Base-by-base conservation (phyloP, 2,329 filamentous ascomycete genomes). In the Colletotrichum kahawae region DNA sequence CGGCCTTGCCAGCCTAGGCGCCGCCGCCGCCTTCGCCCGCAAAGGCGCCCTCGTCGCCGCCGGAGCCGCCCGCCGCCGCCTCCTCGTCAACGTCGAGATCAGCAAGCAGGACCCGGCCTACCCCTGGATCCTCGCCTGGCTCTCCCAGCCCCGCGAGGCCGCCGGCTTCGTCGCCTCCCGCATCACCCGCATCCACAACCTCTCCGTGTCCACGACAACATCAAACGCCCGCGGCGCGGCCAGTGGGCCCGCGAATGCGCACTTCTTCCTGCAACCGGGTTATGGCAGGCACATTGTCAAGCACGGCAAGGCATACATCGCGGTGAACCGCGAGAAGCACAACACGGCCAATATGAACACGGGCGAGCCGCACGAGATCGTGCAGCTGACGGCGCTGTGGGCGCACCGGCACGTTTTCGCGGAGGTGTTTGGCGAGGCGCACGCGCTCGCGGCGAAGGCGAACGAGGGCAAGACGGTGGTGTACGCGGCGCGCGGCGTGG, bases 1-100 rank as follows among this genome's bases (percentile, higher is more conserved):
- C 79, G 97, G 97, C 79, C 94, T 99, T 68, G 97, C 96, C 76
- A 95, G 94, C 34, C 89, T 99, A 67, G 97, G 95, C 77, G 95
- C 95, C 38, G 93, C 91, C 54, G 90, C 95, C 36, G 93, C 95
- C 14, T 91, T 98, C 79, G 95, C 93, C 34, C 95, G 97, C 77
- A 93, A 93, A 81, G 95, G 94, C 38, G 84, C 94, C 74, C 91
- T 96, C 75, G 88, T 92, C 79, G 92, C 92, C 70, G 92, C 93
- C n/a, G 90, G 91, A 57, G 89, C 97, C 71, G 86, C 98, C 74
- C 94, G 95, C 65, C 93, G 94, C 68, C 95, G 96, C 64, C 92
- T 99, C 86, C 92, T 99, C 34, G 95, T 98, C 80, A 95, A 98
- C 80, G 92, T 99, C 80, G 97, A 99, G 85, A 98, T 99, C 84